Base-by-base conservation (phyloP, 192 early-diverging fungal species). In the Podila clonocystis region DNA sequence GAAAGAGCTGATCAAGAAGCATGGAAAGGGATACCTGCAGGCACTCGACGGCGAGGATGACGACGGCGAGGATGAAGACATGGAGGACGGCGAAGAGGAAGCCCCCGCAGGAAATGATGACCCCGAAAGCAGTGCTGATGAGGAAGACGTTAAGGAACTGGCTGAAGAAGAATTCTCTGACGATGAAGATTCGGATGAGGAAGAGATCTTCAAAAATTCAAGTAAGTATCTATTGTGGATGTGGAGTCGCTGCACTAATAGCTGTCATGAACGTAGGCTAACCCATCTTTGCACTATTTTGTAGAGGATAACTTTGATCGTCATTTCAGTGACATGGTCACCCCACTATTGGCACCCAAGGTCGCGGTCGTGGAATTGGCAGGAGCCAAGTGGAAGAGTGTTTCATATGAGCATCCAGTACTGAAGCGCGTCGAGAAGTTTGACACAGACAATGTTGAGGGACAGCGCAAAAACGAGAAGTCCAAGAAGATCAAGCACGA, bases 151-250 rank as follows among this genome's bases (percentile, higher is more conserved):
- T 72, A 5, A 82, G 71, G 29, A 72, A 67, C 20, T 76, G 67
- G 55, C 85, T 73, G 68, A 84, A 76, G 82, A 84, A 82, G 24
- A 84, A 84, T 71, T 68, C 67, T 26, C 68, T 69, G 33, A 30
- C n/a, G 62, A 30, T 17, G 62, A 57, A 15, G 72, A 59, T 34
- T 49, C 65, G 30, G 58, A 58, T 49, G 64, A 67, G 58, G 52
- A 63, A 67, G 61, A 82, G 63, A 58, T 84, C 79, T 86, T 24
- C 62, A 68, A 31, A 26, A 82, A 38, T 73, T 85, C 38, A 65
- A 87, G 28, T 72, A 75, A 38, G 74, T 68, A 5, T 68, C 73
- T 70, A 26, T 24, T 3, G 1, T 24, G 4, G 3, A 26, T 6
- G 2, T 12, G 15, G 8, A 0, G 34, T 6, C 38, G 12, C 31